Conservation (phyloP, 2,329 filamentous ascomycete genomes). For the Zalaria sp. region DNA sequence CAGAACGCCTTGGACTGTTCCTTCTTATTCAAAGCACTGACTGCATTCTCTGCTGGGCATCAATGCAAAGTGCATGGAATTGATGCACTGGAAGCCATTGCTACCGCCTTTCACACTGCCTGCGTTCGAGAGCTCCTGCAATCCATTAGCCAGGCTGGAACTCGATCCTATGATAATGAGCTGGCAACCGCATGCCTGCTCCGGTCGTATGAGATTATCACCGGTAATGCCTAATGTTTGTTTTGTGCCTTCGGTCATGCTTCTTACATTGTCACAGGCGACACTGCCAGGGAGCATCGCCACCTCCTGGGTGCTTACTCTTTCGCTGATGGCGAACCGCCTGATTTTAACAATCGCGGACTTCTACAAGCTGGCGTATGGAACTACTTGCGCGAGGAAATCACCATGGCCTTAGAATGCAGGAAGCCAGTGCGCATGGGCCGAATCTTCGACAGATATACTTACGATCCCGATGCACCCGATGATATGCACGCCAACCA, state of each 20-base stretch:
- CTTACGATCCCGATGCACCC: conserved; percentile 3
- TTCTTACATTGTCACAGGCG: not conserved
- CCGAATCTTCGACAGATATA: not conserved
- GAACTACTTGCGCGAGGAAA: conserved; percentile 39
- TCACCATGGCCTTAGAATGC: conserved; percentile 36
- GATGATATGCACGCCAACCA: conserved; percentile 26
- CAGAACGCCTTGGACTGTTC: conserved; percentile 14
- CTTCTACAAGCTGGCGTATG: conserved; percentile 31
- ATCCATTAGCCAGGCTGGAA: conserved; percentile 11
- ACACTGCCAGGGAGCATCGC: conserved; percentile 23
- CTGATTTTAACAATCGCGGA: conserved; percentile 10
- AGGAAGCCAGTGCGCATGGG: conserved; percentile 1
- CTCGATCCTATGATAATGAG: conserved; percentile 5
- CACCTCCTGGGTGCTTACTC: conserved; percentile 35
- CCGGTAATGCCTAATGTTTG: conserved; percentile 16
- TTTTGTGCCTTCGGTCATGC: not conserved
- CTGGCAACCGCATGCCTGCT: conserved; percentile 34
- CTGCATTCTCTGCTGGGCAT: conserved; percentile 33
- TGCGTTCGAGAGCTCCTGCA: conserved; percentile 27
- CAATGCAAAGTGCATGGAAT: conserved; percentile 18
- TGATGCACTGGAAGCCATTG: conserved; percentile 4
- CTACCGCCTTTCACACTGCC: conserved; percentile 23
- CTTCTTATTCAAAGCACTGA: conserved; percentile 29
- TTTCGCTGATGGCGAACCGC: conserved; percentile 19
- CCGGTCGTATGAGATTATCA: conserved; percentile 35